These are phyloP conservation scores for Handroanthus guayacan DNA, from an alignment of 257 asterid species.

Conservation along the genomic window DNA sequence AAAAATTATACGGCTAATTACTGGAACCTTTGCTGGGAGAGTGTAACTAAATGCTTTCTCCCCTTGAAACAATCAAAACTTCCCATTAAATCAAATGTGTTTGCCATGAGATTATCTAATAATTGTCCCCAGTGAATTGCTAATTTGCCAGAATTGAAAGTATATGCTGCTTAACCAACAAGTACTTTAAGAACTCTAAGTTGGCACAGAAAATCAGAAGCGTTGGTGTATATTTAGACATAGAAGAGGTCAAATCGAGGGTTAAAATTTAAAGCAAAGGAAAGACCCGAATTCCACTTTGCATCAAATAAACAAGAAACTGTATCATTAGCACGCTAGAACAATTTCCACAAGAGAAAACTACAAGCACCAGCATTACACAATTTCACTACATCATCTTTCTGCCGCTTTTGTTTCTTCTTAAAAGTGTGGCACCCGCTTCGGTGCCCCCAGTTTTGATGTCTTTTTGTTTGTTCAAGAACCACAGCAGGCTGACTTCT, in stretches of 20 bases:
- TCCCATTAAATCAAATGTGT: no score
- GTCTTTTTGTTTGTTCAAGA: slow-evolving; percentile 44
- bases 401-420: no score
- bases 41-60: no score
- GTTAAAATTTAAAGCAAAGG: slow-evolving; percentile 10
- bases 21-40: no score
- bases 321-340: slow-evolving; percentile 48
- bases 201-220: slow-evolving; percentile 22
- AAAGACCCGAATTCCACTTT: slow-evolving; percentile 30
- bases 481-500: slow-evolving; percentile 82
- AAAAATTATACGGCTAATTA: no score
- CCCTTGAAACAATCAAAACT: no score
- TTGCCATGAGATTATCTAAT: no score
- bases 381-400: slow-evolving; percentile 42
- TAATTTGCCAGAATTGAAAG: no score
- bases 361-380: slow-evolving; percentile 30
- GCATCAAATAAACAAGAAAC: slow-evolving; percentile 44
- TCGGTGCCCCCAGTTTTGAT: slow-evolving; percentile 2
- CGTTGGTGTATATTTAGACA: slow-evolving; percentile 24
- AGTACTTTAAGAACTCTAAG: not conserved
- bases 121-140: no score
- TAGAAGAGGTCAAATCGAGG: slow-evolving; percentile 27
- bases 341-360: slow-evolving; percentile 48
- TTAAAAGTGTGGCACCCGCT: not conserved
- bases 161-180: no score